These are phyloP conservation scores for Dictyostelium firmibasis DNA, from an alignment of 78 protist genomes.

Conservation along the genomic window DNA sequence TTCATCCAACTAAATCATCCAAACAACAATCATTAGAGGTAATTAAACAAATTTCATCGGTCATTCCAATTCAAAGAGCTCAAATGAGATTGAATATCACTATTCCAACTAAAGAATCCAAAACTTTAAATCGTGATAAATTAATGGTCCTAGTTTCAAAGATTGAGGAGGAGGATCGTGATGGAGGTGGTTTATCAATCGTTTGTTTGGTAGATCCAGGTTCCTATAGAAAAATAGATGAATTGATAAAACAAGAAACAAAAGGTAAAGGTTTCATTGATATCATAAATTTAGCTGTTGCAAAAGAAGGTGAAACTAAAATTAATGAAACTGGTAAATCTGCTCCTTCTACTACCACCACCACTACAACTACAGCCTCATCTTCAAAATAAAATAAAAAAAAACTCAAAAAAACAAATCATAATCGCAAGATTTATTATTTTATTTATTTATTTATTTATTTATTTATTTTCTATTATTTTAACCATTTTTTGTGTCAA, in stretches of 20 bases:
- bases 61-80: slow-evolving; percentile 89
- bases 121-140: slow-evolving; percentile 34
- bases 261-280: slow-evolving; percentile 80
- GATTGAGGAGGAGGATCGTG: slow-evolving; percentile 74
- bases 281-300: slow-evolving; percentile 73
- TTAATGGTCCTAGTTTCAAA: slow-evolving; percentile 5
- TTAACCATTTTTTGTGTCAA: too few relatives aligned
- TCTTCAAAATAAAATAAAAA: not conserved
- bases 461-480: too few relatives aligned
- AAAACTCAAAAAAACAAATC: too few relatives aligned
- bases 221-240: slow-evolving; percentile 54
- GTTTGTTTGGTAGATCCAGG: slow-evolving; percentile 78
- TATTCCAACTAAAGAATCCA: slow-evolving; percentile 52
- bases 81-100: slow-evolving; percentile 85
- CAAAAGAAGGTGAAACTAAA: slow-evolving; percentile 77
- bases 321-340: slow-evolving; percentile 9
- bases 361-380: not conserved
- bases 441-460: too few relatives aligned
- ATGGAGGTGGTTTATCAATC: slow-evolving; percentile 54
- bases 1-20: slow-evolving; percentile 73
- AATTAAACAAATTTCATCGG: slow-evolving; percentile 58
- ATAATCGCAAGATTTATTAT: too few relatives aligned
- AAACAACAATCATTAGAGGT: slow-evolving; percentile 94
- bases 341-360: not conserved
- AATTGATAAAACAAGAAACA: slow-evolving; percentile 40